These are phyloP conservation scores for sunflower (Helianthus annuus) DNA, from an alignment of 129 eudicot species.

Conservation along the genomic window HanXRQr2.0-SUNRISE NC_035443.2:2140881-2141380, in stretches of 20 bases:
- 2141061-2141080: background rate
- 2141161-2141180: slow-evolving; percentile 81
- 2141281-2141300: too few species aligned
- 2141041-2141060: background rate
- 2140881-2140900: too few species aligned
- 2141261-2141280: slow-evolving; percentile 83
- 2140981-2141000: slow-evolving; percentile 82
- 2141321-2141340: too few species aligned
- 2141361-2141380: too few species aligned
- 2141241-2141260: slow-evolving; percentile 78
- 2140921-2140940: slow-evolving; percentile 12
- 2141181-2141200: slow-evolving; percentile 35
- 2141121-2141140: slow-evolving; percentile 73
- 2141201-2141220: slow-evolving; percentile 48
- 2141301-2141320: background rate
- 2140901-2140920: too few species aligned
- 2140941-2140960: slow-evolving; percentile 81
- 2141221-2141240: slow-evolving; percentile 62
- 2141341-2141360: too few species aligned
- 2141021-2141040: background rate
- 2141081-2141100: slow-evolving; percentile 80
- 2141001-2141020: slow-evolving; percentile 58
- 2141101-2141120: slow-evolving; percentile 78
- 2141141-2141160: slow-evolving; percentile 79
- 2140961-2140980: slow-evolving; percentile 71